These are phyloP conservation scores for Deinandra increscens DNA, from an alignment of 129 eudicot genomes.

Conservation along the genomic window DNA sequence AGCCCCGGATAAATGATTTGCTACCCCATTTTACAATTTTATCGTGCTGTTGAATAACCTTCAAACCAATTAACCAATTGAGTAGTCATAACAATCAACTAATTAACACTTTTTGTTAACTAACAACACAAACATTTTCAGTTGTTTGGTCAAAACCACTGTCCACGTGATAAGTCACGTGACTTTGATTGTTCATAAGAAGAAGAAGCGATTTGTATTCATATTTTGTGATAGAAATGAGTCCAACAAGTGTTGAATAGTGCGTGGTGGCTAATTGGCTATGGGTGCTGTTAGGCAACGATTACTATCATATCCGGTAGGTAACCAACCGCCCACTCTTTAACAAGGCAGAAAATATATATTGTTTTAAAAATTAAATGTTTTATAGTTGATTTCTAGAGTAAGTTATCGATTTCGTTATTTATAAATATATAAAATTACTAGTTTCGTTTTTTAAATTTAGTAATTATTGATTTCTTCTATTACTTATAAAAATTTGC, in stretches of 20 bases:
- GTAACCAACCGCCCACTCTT: conserved; percentile 45
- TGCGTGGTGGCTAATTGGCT: conserved; percentile 36
- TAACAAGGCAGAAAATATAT: not conserved
- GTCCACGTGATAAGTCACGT: not conserved
- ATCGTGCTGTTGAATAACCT: too few species aligned
- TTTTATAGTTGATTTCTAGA: too few species aligned
- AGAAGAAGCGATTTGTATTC: not conserved
- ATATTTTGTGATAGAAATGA: conserved; percentile 2
- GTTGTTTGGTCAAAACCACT: not conserved
- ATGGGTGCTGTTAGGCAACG: conserved; percentile 14
- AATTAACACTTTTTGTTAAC: not conserved
- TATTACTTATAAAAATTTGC: too few species aligned
- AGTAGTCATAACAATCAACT: not conserved
- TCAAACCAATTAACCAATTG: too few species aligned
- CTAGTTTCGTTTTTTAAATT: too few species aligned
- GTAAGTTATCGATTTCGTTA: too few species aligned
- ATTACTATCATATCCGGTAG: conserved; percentile 35
- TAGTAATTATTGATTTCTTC: too few species aligned
- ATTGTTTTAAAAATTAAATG: too few species aligned
- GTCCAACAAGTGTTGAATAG: conserved; percentile 31
- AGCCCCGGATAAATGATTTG: too few species aligned
- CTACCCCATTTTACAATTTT: too few species aligned
- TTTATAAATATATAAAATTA: too few species aligned
- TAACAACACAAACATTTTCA: not conserved
- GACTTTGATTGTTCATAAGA: not conserved